phyloP scores from a whole-genome alignment of 2,329 filamentous ascomycete genomes.

The Aspergillus sp. region DNA sequence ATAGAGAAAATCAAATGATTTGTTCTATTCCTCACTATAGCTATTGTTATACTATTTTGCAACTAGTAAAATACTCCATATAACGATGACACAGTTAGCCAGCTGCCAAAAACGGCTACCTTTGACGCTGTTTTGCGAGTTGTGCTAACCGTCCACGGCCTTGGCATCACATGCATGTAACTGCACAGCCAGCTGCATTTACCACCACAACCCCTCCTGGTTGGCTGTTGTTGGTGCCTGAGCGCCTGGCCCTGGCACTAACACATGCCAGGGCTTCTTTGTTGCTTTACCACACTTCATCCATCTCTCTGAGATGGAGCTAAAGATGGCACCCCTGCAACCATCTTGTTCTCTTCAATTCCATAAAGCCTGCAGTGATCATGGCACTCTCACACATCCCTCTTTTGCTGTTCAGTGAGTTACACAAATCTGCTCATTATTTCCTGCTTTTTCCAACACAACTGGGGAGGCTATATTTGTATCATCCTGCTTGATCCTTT shows the following conservation, averaged over 20 bases:
- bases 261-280: conserved; percentile 4
- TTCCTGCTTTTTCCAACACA: not conserved
- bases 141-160: conserved; percentile 10
- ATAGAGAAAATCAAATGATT: too few relatives aligned
- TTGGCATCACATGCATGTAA: conserved; percentile 10
- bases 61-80: conserved; percentile 1
- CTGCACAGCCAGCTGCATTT: conserved; percentile 2
- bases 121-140: conserved; percentile 13
- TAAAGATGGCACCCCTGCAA: conserved; percentile 8
- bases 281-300: conserved; percentile 5
- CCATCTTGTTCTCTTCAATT: conserved; percentile 9
- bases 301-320: conserved; percentile 6
- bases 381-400: conserved; percentile 4
- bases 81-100: conserved; percentile 16
- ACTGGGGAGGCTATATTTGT: conserved; percentile 4
- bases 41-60: too few relatives aligned
- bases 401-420: conserved; percentile 7
- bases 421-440: conserved; percentile 1
- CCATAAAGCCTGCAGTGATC: conserved; percentile 10
- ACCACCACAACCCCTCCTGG: too few relatives aligned
- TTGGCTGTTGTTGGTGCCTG: conserved; percentile 2
- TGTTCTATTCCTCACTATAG: too few relatives aligned
- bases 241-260: not conserved
- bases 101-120: conserved; percentile 10
- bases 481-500: conserved; percentile 4